These are phyloP conservation scores for Eutrema heterophyllum DNA, from an alignment of 345 rosid species.

Conservation along the genomic window DNA sequence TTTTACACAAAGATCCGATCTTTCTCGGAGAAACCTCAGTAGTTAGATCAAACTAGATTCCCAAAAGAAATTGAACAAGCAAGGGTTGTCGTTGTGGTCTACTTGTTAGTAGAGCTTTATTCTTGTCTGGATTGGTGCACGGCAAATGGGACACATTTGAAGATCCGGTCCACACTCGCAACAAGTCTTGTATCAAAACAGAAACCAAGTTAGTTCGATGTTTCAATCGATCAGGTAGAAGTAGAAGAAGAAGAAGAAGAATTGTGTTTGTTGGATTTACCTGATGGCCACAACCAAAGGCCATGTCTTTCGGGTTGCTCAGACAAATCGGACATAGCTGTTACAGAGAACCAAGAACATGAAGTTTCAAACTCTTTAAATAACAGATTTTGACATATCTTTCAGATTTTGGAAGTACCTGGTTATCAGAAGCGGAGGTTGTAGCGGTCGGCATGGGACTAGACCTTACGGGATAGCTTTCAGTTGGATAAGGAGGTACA, in stretches of 20 bases:
- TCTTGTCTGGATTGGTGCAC: conserved; percentile 65
- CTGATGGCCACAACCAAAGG: conserved; percentile 99
- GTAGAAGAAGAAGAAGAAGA: background rate
- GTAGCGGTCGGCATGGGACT: conserved; percentile 51
- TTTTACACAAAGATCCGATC: conserved; percentile 24
- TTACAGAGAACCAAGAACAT: conserved; percentile 3
- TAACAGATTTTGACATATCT: background rate
- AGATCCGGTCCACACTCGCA: conserved; percentile 80
- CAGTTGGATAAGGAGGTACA: conserved; percentile 47
- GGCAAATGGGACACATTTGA: conserved; percentile 72
- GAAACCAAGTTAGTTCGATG: conserved; percentile 1
- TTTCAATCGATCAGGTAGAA: background rate
- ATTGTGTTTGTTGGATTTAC: conserved; percentile 33
- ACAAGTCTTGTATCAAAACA: conserved; percentile 55
- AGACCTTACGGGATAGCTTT: conserved; percentile 33
- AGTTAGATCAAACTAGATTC: conserved; percentile 24
- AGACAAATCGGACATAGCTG: conserved; percentile 92
- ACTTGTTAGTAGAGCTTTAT: conserved; percentile 71
- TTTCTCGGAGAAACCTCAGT: conserved; percentile 12
- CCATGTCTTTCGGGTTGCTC: conserved; percentile 69
- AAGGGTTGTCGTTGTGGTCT: conserved; percentile 1
- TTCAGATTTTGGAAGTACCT: conserved; percentile 36
- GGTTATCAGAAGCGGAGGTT: conserved; percentile 52
- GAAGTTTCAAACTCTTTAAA: background rate
- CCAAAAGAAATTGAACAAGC: conserved; percentile 4